phyloP scores from a whole-genome alignment of 108 stramenopile genomes.

The Craspedostauros australis region DNA sequence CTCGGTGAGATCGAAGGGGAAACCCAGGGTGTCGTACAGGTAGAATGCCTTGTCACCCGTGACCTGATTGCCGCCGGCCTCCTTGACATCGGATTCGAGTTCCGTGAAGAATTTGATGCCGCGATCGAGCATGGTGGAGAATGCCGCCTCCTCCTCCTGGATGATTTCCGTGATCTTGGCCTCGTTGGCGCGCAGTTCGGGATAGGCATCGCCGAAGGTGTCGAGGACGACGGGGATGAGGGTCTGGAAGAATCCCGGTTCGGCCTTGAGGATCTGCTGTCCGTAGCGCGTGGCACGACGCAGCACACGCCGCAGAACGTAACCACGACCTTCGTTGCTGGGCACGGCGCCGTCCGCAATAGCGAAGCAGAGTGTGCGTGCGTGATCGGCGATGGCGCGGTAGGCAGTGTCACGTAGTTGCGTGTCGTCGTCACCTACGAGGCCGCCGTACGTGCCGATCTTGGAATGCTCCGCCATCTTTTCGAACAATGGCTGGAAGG shows the following conservation, averaged over 20 bases:
- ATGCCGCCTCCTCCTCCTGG: conserved; percentile 87
- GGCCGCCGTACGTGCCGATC: conserved; percentile 77
- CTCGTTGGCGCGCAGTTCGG: conserved; percentile 81
- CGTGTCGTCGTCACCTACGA: conserved; percentile 78
- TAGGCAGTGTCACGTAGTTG: conserved; percentile 93
- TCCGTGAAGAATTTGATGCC: conserved; percentile 93
- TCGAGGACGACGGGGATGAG: conserved; percentile 88
- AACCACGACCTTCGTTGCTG: conserved; percentile 95
- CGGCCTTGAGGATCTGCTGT: conserved; percentile 87
- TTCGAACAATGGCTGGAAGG: conserved; percentile 80
- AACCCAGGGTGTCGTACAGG: conserved; percentile 95
- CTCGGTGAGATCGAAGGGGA: conserved; percentile 95
- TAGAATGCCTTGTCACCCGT: conserved; percentile 90
- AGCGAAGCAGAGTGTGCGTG: conserved; percentile 90
- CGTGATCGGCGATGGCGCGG: conserved; percentile 97
- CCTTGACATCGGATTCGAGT: conserved; percentile 55
- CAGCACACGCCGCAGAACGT: conserved; percentile 91
- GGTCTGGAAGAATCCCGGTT: conserved; percentile 88
- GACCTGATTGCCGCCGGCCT: conserved; percentile 38
- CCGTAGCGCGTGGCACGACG: conserved; percentile 97
- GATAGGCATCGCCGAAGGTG: conserved; percentile 90
- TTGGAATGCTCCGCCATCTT: conserved; percentile 47
- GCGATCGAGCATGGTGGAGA: conserved; percentile 88
- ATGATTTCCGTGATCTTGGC: conserved; percentile 82
- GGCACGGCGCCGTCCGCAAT: conserved; percentile 97